Evolutionary conservation across 2,329 filamentous ascomycete genomes (phyloP), one percentile per base, ranked within the genome.

Genomic region (Grosmannia serpens): DNA sequence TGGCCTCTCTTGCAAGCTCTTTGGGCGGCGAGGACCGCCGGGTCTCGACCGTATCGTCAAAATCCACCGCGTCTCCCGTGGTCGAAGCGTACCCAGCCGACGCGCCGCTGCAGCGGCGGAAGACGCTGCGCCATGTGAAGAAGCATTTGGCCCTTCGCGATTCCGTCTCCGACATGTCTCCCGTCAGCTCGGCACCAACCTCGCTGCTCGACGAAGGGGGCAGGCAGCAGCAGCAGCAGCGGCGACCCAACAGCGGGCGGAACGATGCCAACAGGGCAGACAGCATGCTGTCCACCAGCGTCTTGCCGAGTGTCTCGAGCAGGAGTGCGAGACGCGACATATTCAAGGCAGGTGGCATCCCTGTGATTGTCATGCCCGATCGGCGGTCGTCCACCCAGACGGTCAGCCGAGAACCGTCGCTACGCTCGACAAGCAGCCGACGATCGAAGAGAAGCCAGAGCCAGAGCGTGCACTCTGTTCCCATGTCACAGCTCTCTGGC

Each of bases 351-450:
- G 83, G 83, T 9, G 81, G 74, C 2, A 82, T 86, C 11, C 83
- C 83, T 1, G 83, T 86, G 9, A 75, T 85, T 8, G 74, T 86
- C 24, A 78, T 86, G 55, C 83, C 83, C 8, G 78, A 81, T 58
- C 79, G 83, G 20, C 73, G 70, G 20, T 80, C 82, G 8, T 84
- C 81, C 4, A 70, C 75, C 13, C 78, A 77, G 60, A 75, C 78
- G 9, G 73, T 66, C 56, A 74, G 73, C 41, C 72, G 67, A 51
- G 73, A 80, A 35, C 80, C 78, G 4, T 85, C 82, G 2, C 70
- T 85, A 20, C 77, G 82, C 58, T 85, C 83, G 24, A 80, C 77
- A n/a, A 84, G 80, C 61, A 86, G 82, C 65, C 76, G 75, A 55
- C 75, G 73, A 53, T 81, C 80, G 2, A 80, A 74, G 64, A 71